Evolutionary conservation across 345 rosid species (phyloP).

Genomic region (Eucalyptus regnans): DNA sequence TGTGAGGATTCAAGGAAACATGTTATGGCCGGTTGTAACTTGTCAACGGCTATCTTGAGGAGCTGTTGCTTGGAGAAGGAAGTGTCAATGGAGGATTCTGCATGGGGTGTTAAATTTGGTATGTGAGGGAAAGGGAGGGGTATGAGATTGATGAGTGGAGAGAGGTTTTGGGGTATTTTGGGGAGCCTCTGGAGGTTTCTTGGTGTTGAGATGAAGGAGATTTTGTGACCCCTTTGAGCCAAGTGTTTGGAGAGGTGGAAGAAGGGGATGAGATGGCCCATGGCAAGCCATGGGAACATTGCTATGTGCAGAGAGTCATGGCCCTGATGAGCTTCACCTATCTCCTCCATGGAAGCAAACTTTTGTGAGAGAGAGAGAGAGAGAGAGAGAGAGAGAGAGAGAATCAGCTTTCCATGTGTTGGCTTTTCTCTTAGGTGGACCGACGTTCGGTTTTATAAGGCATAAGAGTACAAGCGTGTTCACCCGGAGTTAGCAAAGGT

Average conservation of each 20-base stretch:
- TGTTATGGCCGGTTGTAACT: neutral
- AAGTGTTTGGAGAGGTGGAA: neutral
- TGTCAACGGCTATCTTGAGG: neutral
- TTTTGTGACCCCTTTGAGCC: neutral
- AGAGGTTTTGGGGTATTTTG: neutral
- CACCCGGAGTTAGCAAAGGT: neutral
- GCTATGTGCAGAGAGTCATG: neutral
- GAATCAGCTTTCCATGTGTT: neutral
- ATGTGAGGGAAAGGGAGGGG: neutral
- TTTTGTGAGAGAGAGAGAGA: neutral
- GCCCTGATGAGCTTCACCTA: neutral
- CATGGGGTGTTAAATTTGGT: neutral
- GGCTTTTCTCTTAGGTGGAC: neutral
- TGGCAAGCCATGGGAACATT: conserved; percentile 7
- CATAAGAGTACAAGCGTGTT: neutral
- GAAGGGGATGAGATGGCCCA: conserved; percentile 2
- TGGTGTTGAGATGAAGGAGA: conserved; percentile 3
- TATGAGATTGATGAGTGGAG: neutral
- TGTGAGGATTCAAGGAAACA: neutral
- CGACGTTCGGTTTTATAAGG: neutral
- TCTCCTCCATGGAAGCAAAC: neutral
- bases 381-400: neutral
- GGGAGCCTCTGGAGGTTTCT: conserved; percentile 1
- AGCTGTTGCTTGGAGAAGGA: neutral
- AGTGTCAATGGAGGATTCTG: neutral